A percentile compares a stretch with the other conserved stretches of the same genome.
phyloP scores from a whole-genome alignment of 768 basidiomycete species.

The Sporobolomyces phaffii region DNA sequence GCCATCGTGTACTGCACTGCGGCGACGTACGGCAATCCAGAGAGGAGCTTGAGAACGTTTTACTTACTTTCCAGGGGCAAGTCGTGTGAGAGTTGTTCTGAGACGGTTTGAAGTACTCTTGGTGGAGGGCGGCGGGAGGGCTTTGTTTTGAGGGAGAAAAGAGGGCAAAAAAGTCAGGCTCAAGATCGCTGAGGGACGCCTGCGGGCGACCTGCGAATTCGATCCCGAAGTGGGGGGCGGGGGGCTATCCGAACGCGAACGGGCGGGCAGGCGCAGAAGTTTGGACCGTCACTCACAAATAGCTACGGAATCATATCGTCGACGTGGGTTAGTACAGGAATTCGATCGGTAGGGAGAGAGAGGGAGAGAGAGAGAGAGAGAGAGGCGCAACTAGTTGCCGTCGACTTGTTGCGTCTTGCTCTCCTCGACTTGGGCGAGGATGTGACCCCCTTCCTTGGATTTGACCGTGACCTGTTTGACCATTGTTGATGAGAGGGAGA shows the following conservation, averaged over 20 bases:
- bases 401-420: neutral
- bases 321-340: too few species aligned
- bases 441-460: neutral
- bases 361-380: conserved; percentile 1
- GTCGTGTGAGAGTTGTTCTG: conserved; percentile 49
- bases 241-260: neutral
- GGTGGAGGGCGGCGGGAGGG: conserved; percentile 56
- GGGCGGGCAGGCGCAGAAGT: neutral
- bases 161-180: neutral
- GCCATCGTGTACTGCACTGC: neutral
- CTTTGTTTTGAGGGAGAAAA: conserved; percentile 49
- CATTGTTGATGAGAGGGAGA: too few species aligned
- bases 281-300: neutral
- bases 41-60: neutral
- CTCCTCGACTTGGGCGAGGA: neutral
- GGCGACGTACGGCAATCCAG: too few species aligned
- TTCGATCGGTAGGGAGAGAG: neutral
- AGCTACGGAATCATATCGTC: too few species aligned
- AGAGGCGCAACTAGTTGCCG: conserved; percentile 1
- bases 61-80: conserved; percentile 68
- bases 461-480: conserved; percentile 7
- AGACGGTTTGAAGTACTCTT: conserved; percentile 53
- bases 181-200: neutral
- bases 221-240: neutral
- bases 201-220: neutral